A percentile compares a stretch with the other conserved stretches of the same genome.
phyloP scores from a whole-genome alignment of 306 rosid species.

The Adenanthera pavonina region DNA sequence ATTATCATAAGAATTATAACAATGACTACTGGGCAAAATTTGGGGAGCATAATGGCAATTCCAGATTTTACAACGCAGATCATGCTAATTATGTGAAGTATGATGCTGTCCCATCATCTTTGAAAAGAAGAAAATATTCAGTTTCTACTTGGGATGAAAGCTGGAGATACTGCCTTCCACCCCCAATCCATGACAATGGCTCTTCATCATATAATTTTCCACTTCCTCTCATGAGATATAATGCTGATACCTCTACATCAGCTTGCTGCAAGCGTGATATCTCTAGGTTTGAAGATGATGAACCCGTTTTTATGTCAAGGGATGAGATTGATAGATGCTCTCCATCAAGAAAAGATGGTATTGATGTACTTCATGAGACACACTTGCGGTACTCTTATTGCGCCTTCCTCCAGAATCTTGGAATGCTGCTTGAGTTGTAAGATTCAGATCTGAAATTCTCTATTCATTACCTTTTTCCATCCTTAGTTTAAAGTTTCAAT shows the following conservation, averaged over 20 bases:
- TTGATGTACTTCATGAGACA: constrained; percentile 79
- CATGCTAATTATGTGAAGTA: constrained; percentile 49
- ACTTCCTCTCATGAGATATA: constrained; percentile 55
- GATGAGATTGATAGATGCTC: constrained; percentile 94
- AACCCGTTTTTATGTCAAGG: constrained; percentile 78
- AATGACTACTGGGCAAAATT: constrained; percentile 46
- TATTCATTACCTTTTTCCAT: neutral
- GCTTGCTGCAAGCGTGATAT: constrained; percentile 60
- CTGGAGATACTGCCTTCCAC: constrained; percentile 60
- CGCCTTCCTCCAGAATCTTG: constrained; percentile 90
- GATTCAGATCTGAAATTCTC: constrained; percentile 33
- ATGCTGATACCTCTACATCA: constrained; percentile 56
- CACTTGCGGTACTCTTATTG: constrained; percentile 94
- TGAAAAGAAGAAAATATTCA: constrained; percentile 78
- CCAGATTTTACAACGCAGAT: constrained; percentile 40
- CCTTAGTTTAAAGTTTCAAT: neutral
- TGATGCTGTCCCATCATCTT: constrained; percentile 52
- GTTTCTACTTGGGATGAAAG: constrained; percentile 68
- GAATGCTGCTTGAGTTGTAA: constrained; percentile 90
- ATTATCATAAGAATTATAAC: constrained; percentile 45
- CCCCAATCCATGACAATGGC: constrained; percentile 42
- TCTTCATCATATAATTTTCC: constrained; percentile 47
- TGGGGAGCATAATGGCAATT: constrained; percentile 47
- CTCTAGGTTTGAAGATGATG: constrained; percentile 76
- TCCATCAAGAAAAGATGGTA: constrained; percentile 97